Evolutionary conservation across 2,329 filamentous ascomycete genomes (phyloP), one percentile per base, ranked within the genome.

Genomic region (Colletotrichum karsti): DNA sequence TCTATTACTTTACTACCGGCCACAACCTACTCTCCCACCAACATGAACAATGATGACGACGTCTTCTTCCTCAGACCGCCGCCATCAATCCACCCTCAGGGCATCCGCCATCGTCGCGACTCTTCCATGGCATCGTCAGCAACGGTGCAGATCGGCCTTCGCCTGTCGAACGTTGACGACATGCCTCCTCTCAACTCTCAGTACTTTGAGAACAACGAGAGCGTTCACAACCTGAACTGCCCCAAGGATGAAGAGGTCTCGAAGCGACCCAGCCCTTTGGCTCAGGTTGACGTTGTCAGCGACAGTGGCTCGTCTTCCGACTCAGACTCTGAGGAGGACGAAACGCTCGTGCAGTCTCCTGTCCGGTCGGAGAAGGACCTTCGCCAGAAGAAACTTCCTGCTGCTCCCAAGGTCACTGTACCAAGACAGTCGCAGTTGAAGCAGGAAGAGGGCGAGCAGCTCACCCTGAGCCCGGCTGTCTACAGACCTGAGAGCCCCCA

Each of bases 91-190:
- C 63, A 64, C 12, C 63, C 62, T 20, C 78, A 79, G 44, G 77
- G 77, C 5, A 74, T 76, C 13, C 81, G 83, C n/a, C 87, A 87
- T 73, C 80, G 82, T 18, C 84, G 90, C 48, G 83, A 88, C 66
- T 90, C 89, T 5, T 93, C 91, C 1, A 82, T 89, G 44, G 83
- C 83, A 15, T 92, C 91, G 48, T 88, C 88, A 9, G 90, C 90
- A 24, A 93, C 90, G 0, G 90, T 93, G 10, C 90, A 92, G 74
- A 93, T 93, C 57, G 91, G 91, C 2, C 82, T 93, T 15, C 87
- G 91, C 10, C 82, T 93, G 62, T 93, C 91, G 26, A 88, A 85
- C 60, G 83, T 87, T 33, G 80, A 84, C 13, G 85, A 88, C 70
- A 83, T 88, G 69, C 77, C 80, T 1, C 79, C 79, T 15, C 73